Conservation (phyloP, 768 basidiomycete species). For the Hebeloma cylindrosporum region DNA sequence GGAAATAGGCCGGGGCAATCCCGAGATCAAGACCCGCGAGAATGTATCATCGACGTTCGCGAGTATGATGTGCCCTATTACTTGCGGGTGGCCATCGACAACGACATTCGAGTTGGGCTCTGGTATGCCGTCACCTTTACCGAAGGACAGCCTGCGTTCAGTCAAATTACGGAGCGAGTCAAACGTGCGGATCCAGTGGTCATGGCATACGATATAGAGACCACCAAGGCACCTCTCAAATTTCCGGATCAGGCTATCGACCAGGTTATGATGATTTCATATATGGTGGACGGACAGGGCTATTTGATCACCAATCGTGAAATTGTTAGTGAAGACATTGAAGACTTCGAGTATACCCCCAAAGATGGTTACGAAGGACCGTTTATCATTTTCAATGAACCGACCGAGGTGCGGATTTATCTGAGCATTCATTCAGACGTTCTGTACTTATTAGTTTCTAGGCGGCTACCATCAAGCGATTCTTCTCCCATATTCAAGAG, state of each 20-base stretch:
- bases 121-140: slow-evolving; percentile 92
- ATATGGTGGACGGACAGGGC: slow-evolving; percentile 98
- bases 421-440: not conserved
- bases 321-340: slow-evolving; percentile 95
- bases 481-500: slow-evolving; percentile 93
- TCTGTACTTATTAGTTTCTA: slow-evolving; percentile 28
- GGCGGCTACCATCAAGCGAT: slow-evolving; percentile 79
- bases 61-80: slow-evolving; percentile 99
- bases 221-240: slow-evolving; percentile 98
- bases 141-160: slow-evolving; percentile 75
- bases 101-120: slow-evolving; percentile 94
- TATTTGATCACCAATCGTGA: slow-evolving; percentile 98
- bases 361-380: slow-evolving; percentile 98
- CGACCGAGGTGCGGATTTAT: slow-evolving; percentile 68
- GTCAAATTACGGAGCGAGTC: slow-evolving; percentile 75
- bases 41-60: slow-evolving; percentile 90
- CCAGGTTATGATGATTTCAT: slow-evolving; percentile 99
- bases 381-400: slow-evolving; percentile 93
- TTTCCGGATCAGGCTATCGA: slow-evolving; percentile 95
- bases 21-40: slow-evolving; percentile 82
- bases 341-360: slow-evolving; percentile 98
- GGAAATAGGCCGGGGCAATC: slow-evolving; percentile 27
- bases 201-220: slow-evolving; percentile 99
- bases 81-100: slow-evolving; percentile 98
- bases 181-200: slow-evolving; percentile 99